Percentiles rank a stretch among this genome's conserved stretches.
Evolutionary conservation across 2,329 filamentous ascomycete species (phyloP).

Genomic region (Pseudocercospora cruenta): DNA sequence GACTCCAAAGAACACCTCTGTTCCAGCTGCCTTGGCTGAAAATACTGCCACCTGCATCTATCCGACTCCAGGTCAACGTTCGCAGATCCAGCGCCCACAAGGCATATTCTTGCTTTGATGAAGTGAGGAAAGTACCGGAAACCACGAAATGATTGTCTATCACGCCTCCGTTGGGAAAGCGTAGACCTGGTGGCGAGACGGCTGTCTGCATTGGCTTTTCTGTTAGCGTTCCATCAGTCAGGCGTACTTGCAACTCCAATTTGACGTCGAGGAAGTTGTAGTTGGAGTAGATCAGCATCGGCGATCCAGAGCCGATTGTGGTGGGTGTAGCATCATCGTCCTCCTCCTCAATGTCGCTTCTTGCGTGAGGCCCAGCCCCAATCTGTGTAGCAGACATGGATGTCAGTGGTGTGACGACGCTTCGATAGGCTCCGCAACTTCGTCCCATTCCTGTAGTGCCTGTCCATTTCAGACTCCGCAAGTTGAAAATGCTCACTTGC

Average conservation of each 20-base stretch:
- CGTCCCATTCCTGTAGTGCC: slow-evolving; percentile 83
- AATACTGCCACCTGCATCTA: slow-evolving; percentile 90
- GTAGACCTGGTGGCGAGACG: slow-evolving; percentile 85
- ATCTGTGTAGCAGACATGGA: slow-evolving; percentile 67
- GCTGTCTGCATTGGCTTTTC: slow-evolving; percentile 88
- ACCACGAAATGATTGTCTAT: slow-evolving; percentile 97
- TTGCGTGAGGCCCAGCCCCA: slow-evolving; percentile 59
- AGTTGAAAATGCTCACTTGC: slow-evolving; percentile 96
- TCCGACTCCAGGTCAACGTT: slow-evolving; percentile 89
- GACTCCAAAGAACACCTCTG: slow-evolving; percentile 87
- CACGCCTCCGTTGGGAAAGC: slow-evolving; percentile 93
- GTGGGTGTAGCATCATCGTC: slow-evolving; percentile 41
- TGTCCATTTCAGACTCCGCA: slow-evolving; percentile 93
- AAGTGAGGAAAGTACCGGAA: slow-evolving; percentile 94
- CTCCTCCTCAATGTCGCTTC: slow-evolving; percentile 46
- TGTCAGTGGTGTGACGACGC: slow-evolving; percentile 84
- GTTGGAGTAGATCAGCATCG: slow-evolving; percentile 97
- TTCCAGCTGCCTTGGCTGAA: slow-evolving; percentile 99
- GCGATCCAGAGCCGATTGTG: slow-evolving; percentile 51
- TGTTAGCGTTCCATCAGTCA: slow-evolving; percentile 78
- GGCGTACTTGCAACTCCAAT: slow-evolving; percentile 85
- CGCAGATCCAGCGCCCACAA: slow-evolving; percentile 91
- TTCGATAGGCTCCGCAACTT: slow-evolving; percentile 94
- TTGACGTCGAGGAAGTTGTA: slow-evolving; percentile 99
- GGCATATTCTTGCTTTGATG: slow-evolving; percentile 96